A percentile compares a stretch with the other conserved stretches of the same genome.
Evolutionary conservation across 2,329 filamentous ascomycete genomes (phyloP).

Genomic region (Fusarium torreyae): DNA sequence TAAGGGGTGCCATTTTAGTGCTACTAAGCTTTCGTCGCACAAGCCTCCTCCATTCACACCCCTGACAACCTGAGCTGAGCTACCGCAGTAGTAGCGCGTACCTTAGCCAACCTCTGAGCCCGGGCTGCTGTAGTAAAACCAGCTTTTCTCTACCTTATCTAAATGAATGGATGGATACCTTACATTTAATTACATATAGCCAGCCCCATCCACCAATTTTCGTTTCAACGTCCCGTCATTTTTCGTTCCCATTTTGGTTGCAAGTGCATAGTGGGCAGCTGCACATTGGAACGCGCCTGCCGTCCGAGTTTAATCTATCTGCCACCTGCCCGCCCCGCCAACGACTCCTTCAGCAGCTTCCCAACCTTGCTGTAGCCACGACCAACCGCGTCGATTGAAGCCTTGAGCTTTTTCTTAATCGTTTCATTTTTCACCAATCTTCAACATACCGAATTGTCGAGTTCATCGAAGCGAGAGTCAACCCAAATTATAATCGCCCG

Average conservation of each 20-base stretch:
- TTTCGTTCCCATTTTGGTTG: slow-evolving; percentile 17
- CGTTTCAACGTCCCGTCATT: slow-evolving; percentile 1
- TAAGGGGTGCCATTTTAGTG: slow-evolving; percentile 38
- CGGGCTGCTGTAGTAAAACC: slow-evolving; percentile 19
- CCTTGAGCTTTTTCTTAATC: slow-evolving; percentile 29
- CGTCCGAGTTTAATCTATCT: slow-evolving; percentile 43
- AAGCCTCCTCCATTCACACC: slow-evolving; percentile 36
- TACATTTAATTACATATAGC: slow-evolving; percentile 41
- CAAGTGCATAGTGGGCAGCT: slow-evolving; percentile 12
- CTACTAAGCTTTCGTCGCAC: slow-evolving; percentile 30
- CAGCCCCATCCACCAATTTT: slow-evolving; percentile 3
- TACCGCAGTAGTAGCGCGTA: slow-evolving; percentile 2
- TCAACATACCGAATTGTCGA: slow-evolving; percentile 11
- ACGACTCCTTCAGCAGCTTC: slow-evolving; percentile 15
- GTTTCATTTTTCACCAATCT: not conserved
- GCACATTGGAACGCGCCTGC: slow-evolving; percentile 30
- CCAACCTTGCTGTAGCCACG: slow-evolving; percentile 9
- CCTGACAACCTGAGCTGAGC: slow-evolving; percentile 37
- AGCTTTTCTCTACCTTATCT: slow-evolving; percentile 31
- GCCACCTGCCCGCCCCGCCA: slow-evolving; percentile 36
- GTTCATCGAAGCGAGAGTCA: slow-evolving; percentile 18
- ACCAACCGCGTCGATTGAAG: slow-evolving; percentile 10
- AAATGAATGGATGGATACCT: slow-evolving; percentile 5
- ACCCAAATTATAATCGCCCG: slow-evolving; percentile 6
- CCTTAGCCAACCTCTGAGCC: slow-evolving; percentile 22